Evolutionary conservation across 768 basidiomycete genomes (phyloP), one percentile per base, ranked within the genome.

Genomic region (Phanerochaete carnosa): DNA sequence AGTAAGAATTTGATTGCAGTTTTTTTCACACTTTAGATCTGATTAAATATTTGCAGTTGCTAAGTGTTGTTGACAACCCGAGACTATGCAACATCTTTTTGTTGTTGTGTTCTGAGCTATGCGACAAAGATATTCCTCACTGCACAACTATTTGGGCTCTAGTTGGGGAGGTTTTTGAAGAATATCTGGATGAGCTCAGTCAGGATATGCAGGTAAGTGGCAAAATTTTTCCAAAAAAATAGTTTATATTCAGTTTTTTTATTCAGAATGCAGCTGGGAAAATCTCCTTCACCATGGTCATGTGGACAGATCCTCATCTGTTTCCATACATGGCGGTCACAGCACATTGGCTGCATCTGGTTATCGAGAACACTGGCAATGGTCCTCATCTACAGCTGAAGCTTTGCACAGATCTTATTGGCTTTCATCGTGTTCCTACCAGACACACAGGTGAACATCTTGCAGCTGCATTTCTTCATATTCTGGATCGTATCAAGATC

Each of bases 261-360:
- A 25, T 45, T 45, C 76, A 75, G 52, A 64, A 43, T 58, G 72
- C 9, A 37, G 72, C 22, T 73, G 75, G n/a, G 8, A 74, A 70
- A 55, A 68, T 79, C 1, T 79, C 74, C 1, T 57, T 68, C 1
- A 78, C 78, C 0, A 74, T 79, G 77, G 60, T 56, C 30, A 12
- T 61, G 22, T 61, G 60, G 79, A 64, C 72, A 11, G 75, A 79
- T 49, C 61, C 64, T 4, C 74, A 77, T 46, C 64, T 73, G 9
- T 29, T 46, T 0, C 70, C 77, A 12, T 80, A 68, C 63, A 78
- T 80, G 76, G 79, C n/a, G n/a, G n/a, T n/a, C n/a, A n/a, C n/a
- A n/a, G n/a, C n/a, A n/a, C n/a, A n/a, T n/a, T n/a, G n/a, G 76
- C 72, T 78, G 35, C 55, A 77, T 29, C 15, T 12, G 7, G 56